phyloP scores from a whole-genome alignment of 2,329 filamentous ascomycete species.

The Purpureocillium lavendulum region DNA sequence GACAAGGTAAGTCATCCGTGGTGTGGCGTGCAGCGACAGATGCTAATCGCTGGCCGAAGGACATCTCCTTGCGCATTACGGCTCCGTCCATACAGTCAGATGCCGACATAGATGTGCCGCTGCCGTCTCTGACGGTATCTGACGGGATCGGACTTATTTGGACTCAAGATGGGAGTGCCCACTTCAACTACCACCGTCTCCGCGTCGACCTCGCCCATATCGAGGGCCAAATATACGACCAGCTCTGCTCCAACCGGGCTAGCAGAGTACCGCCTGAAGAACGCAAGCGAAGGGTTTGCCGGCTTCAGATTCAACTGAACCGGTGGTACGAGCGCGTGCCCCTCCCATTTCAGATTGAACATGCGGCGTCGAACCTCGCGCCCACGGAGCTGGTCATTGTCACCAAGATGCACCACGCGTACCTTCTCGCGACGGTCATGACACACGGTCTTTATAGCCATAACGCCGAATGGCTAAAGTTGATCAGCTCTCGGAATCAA shows the following conservation, averaged over 20 bases:
- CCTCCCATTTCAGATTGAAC: conserved; percentile 21
- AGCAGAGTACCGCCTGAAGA: conserved; percentile 17
- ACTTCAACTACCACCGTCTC: conserved; percentile 29
- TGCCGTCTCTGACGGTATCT: conserved; percentile 18
- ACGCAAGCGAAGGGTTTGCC: conserved; percentile 17
- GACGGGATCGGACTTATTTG: conserved; percentile 25
- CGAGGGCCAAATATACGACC: conserved; percentile 31
- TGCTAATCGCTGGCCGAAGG: conserved; percentile 11
- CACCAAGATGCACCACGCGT: conserved; percentile 27
- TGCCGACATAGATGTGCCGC: conserved; percentile 29
- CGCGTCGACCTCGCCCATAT: conserved; percentile 31
- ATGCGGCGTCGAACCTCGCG: conserved; percentile 19
- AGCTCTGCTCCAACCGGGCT: conserved; percentile 23
- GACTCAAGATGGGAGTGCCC: conserved; percentile 21
- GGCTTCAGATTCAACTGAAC: conserved; percentile 23
- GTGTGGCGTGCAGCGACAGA: too few relatives aligned
- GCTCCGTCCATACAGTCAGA: conserved; percentile 30
- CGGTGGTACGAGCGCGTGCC: conserved; percentile 27
- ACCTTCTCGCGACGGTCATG: conserved; percentile 25
- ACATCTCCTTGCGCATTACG: conserved; percentile 24
- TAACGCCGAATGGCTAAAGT: conserved; percentile 26
- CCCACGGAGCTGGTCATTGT: conserved; percentile 22
- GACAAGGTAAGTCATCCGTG: conserved; percentile 23
- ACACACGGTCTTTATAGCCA: conserved; percentile 30
- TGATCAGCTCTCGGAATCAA: conserved; percentile 18